phyloP scores from a whole-genome alignment of 805 yeast species.

The Barnettozyma sp. region DNA sequence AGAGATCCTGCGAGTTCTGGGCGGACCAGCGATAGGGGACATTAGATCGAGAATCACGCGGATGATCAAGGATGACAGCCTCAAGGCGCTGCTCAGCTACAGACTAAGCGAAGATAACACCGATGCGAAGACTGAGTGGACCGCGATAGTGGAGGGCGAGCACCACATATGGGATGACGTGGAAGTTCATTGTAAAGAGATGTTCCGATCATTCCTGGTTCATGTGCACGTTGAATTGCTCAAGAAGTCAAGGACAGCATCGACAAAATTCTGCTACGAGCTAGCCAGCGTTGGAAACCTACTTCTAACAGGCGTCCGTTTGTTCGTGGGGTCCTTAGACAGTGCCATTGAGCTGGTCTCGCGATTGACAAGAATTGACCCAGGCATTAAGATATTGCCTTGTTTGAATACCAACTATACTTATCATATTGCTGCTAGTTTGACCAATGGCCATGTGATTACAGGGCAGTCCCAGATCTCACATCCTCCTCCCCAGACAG shows the following conservation, averaged over 20 bases:
- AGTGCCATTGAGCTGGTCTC: constrained; percentile 72
- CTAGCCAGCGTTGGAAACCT: constrained; percentile 82
- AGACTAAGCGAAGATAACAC: constrained; percentile 43
- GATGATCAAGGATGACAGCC: constrained; percentile 50
- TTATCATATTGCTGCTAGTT: constrained; percentile 74
- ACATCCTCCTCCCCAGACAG: constrained; percentile 59
- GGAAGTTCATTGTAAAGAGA: constrained; percentile 54
- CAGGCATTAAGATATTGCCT: constrained; percentile 55
- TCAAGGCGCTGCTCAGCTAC: constrained; percentile 35
- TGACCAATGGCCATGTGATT: constrained; percentile 62
- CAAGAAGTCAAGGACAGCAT: constrained; percentile 51
- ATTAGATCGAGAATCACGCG: constrained; percentile 74
- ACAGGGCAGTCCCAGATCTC: constrained; percentile 93
- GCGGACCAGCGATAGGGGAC: constrained; percentile 96
- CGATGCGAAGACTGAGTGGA: constrained; percentile 69
- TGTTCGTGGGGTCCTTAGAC: constrained; percentile 79
- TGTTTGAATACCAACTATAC: constrained; percentile 81
- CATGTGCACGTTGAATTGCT: constrained; percentile 73
- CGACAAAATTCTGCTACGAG: constrained; percentile 61
- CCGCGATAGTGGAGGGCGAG: constrained; percentile 66
- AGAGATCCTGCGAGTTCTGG: constrained; percentile 76
- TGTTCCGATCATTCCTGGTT: constrained; percentile 68
- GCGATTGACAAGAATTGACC: constrained; percentile 54
- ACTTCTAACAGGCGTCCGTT: constrained; percentile 72
- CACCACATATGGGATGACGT: constrained; percentile 62